Conservation (phyloP, 192 early-diverging fungal species). For the Backusella tarrabulga region DNA sequence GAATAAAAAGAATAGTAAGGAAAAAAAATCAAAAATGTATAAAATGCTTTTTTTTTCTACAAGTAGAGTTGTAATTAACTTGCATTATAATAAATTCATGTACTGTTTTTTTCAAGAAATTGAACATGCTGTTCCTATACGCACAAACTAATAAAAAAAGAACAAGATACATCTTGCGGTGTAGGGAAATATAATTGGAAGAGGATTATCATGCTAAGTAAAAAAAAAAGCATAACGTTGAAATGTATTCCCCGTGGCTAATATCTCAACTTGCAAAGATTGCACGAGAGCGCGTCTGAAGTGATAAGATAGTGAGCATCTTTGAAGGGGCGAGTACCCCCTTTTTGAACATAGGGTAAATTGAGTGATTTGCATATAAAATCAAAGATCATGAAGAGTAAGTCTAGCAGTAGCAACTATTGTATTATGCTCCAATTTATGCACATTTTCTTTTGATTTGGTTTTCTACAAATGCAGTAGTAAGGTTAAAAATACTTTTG, state of each 20-base stretch:
- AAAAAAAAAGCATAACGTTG: neutral
- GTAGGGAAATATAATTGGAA: neutral
- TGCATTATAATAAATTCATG: neutral
- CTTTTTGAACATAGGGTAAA: neutral
- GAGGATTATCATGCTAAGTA: neutral
- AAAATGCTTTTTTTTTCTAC: neutral
- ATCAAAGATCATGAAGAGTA: neutral
- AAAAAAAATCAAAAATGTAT: neutral
- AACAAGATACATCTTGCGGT: neutral
- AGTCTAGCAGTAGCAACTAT: neutral
- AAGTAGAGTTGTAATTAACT: neutral
- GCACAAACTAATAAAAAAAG: neutral
- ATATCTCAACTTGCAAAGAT: neutral
- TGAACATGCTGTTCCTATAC: neutral
- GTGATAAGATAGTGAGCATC: conserved; percentile 4
- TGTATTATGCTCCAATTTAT: neutral
- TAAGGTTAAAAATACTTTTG: neutral
- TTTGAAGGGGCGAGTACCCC: neutral
- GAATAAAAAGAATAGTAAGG: neutral
- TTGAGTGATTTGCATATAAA: neutral
- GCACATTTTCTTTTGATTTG: neutral
- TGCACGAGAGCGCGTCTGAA: neutral
- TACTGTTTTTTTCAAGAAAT: neutral
- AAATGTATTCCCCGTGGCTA: conserved; percentile 1
- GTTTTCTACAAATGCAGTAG: neutral